A percentile compares a stretch with the other conserved stretches of the same genome.
These are phyloP conservation scores for Eremomyces bilateralis DNA, from an alignment of 495 filamentous ascomycete species.

Conservation along the genomic window DNA sequence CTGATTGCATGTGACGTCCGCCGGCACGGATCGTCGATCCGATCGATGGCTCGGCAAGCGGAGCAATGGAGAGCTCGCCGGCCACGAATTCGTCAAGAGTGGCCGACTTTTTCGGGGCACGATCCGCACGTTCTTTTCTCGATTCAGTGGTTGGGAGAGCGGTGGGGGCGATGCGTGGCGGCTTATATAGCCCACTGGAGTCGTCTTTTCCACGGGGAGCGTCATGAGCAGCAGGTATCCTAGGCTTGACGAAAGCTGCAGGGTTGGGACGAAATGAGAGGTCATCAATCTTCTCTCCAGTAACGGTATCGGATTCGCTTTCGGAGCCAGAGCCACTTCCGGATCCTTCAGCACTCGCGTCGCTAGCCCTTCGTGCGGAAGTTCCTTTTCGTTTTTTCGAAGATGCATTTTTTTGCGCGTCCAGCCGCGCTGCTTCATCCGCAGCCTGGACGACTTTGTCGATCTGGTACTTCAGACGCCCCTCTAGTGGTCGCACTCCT, in stretches of 20 bases:
- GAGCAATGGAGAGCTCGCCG: slow-evolving; percentile 56
- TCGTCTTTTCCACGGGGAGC: slow-evolving; percentile 13
- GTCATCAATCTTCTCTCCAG: slow-evolving; percentile 30
- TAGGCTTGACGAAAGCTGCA: slow-evolving; percentile 30
- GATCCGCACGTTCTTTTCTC: slow-evolving; percentile 23
- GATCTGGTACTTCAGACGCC: slow-evolving; percentile 73
- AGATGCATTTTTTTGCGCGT: slow-evolving; percentile 5
- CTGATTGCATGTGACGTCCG: slow-evolving; percentile 52
- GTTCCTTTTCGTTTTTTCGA: slow-evolving; percentile 9
- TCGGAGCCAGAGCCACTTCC: slow-evolving; percentile 7
- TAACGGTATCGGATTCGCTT: slow-evolving; percentile 8
- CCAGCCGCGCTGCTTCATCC: slow-evolving; percentile 35
- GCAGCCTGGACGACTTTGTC: slow-evolving; percentile 73
- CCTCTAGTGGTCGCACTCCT: slow-evolving; percentile 75
- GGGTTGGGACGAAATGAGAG: slow-evolving; percentile 48
- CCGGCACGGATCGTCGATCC: slow-evolving; percentile 55
- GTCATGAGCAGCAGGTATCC: too few relatives aligned
- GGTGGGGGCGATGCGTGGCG: slow-evolving; percentile 64
- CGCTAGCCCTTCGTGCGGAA: slow-evolving; percentile 15
- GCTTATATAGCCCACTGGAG: slow-evolving; percentile 42
- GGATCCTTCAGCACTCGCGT: slow-evolving; percentile 21
- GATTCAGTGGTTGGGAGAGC: slow-evolving; percentile 24
- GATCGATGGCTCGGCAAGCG: slow-evolving; percentile 59
- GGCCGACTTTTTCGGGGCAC: slow-evolving; percentile 34
- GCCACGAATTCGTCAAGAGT: slow-evolving; percentile 72